A percentile compares a stretch with the other conserved stretches of the same genome.
phyloP scores from a whole-genome alignment of 2,329 filamentous ascomycete species.

The Fusarium sp. region DNA sequence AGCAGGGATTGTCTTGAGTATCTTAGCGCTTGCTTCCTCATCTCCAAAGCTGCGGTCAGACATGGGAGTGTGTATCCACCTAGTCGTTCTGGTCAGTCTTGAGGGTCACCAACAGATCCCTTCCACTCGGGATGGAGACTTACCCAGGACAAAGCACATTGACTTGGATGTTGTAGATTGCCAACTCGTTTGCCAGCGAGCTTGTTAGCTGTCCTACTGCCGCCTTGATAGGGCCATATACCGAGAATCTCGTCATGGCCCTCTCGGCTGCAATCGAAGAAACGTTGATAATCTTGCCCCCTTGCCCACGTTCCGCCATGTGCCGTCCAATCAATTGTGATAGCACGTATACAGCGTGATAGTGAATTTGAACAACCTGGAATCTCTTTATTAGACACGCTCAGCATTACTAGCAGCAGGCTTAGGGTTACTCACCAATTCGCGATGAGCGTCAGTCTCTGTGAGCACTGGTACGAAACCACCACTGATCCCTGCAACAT shows the following conservation, averaged over 20 bases:
- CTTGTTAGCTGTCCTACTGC: not conserved
- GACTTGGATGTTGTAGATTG: not conserved
- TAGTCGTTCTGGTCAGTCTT: not conserved
- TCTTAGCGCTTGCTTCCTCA: not conserved
- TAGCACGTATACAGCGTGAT: not conserved
- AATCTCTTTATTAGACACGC: too few relatives aligned
- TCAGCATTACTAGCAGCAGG: too few relatives aligned
- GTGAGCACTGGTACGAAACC: not conserved
- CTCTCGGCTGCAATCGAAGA: not conserved
- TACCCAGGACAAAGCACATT: not conserved
- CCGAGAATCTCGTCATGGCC: not conserved
- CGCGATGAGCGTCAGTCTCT: not conserved
- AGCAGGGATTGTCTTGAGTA: not conserved
- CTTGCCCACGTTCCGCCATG: not conserved
- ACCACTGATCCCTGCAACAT: not conserved
- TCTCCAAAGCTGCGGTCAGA: not conserved
- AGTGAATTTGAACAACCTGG: not conserved
- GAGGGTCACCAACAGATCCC: not conserved
- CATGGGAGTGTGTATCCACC: not conserved
- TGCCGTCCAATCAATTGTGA: not conserved
- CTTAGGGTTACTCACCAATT: not conserved
- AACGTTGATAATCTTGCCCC: not conserved
- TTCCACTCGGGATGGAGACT: not conserved
- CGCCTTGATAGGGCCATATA: not conserved
- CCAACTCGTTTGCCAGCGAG: not conserved